Evolutionary conservation across 192 early-diverging fungal genomes (phyloP), one percentile per base, ranked within the genome.

Genomic region (Coemansia pectinata): DNA sequence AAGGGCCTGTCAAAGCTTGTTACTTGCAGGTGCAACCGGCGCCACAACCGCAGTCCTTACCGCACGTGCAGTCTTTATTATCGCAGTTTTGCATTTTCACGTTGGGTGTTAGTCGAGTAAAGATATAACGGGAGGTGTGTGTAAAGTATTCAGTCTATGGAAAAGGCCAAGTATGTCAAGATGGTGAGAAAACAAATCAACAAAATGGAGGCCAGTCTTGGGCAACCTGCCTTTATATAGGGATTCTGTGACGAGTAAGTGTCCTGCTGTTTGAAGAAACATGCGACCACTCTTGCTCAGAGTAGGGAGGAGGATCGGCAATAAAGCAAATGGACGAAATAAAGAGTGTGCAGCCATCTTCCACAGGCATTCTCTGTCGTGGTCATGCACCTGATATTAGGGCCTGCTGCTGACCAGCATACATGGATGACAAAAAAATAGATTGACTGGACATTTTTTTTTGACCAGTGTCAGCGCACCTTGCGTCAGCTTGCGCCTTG

Each of bases 331-430:
- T 11, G 4, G 8, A 19, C 44, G 4, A 55, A 31, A 31, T 8
- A 29, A 12, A 29, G 27, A 12, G 25, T 25, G 27, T 55, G 52
- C 8, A 15, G 52, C 55, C 55, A 33, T 34, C 15, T 17, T 58
- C 27, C 29, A 8, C 29, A 17, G 15, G 31, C 17, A 31, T n/a
- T 33, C 55, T 33, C 9, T 29, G 52, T 31, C 52, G 11, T 27
- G 52, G 55, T 17, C 55, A 58, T 58, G 55, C 55, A 58, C 27
- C 55, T 58, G 55, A 58, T 58, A 58, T 58, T 58, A 14, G 27
- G 27, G 52, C 52, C 2, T 48, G 45, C 45, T 48, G 45, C 19
- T 48, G 19, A 48, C 45, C 12, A n/a, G 52, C 52, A 14, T 25
- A 10, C 52, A 29, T 55, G 25, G 12, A 29, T 12, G 52, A 10